These are phyloP conservation scores for Tolypocladium paradoxum DNA, from an alignment of 2,329 filamentous ascomycete species.

Conservation along the genomic window DNA sequence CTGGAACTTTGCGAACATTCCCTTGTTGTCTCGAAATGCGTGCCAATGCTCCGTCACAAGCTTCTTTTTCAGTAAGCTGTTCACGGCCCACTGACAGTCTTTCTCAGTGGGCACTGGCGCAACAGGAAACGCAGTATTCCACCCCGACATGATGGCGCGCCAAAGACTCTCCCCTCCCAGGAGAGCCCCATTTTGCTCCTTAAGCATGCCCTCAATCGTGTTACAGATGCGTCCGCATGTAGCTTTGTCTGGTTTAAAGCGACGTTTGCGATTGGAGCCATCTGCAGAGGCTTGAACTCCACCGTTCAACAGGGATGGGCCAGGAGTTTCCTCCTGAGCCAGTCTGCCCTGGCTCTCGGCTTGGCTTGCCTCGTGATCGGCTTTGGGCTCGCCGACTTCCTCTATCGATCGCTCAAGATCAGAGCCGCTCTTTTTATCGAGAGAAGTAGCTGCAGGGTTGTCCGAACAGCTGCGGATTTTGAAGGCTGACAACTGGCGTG, in stretches of 20 bases:
- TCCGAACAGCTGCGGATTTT: not conserved
- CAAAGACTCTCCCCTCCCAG: conserved; percentile 40
- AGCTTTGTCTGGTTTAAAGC: not conserved
- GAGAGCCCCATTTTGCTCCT: conserved; percentile 32
- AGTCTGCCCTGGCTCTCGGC: not conserved
- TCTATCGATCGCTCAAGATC: not conserved
- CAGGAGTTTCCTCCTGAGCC: not conserved
- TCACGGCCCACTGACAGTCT: conserved; percentile 26
- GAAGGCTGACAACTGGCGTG: not conserved
- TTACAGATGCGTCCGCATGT: conserved; percentile 10
- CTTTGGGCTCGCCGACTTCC: not conserved
- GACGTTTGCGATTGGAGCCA: not conserved
- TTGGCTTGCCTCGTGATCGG: not conserved
- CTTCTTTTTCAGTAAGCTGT: conserved; percentile 25
- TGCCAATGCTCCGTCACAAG: conserved; percentile 29
- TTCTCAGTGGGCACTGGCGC: conserved; percentile 29
- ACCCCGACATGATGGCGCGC: conserved; percentile 34
- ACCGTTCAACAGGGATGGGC: not conserved
- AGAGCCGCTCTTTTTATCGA: not conserved
- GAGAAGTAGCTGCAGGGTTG: not conserved
- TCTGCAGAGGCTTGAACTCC: not conserved
- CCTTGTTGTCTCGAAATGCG: conserved; percentile 29
- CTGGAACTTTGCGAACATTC: conserved; percentile 32
- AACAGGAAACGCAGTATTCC: conserved; percentile 28
- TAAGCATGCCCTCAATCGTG: conserved; percentile 17